Percentiles rank a stretch among this genome's conserved stretches.
Conservation (phyloP, 2,329 filamentous ascomycete species). For the Penicillium nordicum region DNA sequence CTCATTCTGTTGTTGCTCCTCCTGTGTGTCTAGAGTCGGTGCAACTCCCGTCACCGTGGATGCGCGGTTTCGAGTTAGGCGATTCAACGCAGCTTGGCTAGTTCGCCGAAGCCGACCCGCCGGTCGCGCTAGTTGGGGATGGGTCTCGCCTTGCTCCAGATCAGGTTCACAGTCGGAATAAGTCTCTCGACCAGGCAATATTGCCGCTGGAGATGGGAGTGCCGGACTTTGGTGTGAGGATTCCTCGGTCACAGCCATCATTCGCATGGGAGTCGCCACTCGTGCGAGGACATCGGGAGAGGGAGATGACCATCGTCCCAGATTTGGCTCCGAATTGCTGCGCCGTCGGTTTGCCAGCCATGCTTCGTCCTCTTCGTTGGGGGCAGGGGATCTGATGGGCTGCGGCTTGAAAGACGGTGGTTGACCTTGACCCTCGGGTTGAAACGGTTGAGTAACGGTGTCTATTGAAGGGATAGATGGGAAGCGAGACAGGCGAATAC, state of each 20-base stretch:
- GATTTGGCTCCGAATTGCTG: conserved; percentile 42
- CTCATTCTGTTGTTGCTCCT: conserved; percentile 35
- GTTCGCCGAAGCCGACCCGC: conserved; percentile 31
- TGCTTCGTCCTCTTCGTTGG: conserved; percentile 27
- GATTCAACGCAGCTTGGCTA: conserved; percentile 31
- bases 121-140: conserved; percentile 14
- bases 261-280: conserved; percentile 29
- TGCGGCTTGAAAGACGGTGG: conserved; percentile 18
- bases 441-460: conserved; percentile 9
- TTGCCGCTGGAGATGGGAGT: conserved; percentile 3
- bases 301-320: conserved; percentile 32
- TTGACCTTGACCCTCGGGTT: conserved; percentile 7
- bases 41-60: conserved; percentile 27
- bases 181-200: not conserved
- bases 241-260: conserved; percentile 35
- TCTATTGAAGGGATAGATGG: conserved; percentile 20
- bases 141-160: conserved; percentile 13
- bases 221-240: conserved; percentile 19
- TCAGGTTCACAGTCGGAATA: conserved; percentile 1
- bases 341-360: conserved; percentile 34
- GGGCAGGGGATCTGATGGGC: conserved; percentile 14
- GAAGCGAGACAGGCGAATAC: conserved; percentile 30
- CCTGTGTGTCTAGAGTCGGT: conserved; percentile 11
- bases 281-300: conserved; percentile 19
- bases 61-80: conserved; percentile 34